These are phyloP conservation scores for Claviceps humidiphila DNA, from an alignment of 2,329 filamentous ascomycete genomes.

Conservation along the genomic window DNA sequence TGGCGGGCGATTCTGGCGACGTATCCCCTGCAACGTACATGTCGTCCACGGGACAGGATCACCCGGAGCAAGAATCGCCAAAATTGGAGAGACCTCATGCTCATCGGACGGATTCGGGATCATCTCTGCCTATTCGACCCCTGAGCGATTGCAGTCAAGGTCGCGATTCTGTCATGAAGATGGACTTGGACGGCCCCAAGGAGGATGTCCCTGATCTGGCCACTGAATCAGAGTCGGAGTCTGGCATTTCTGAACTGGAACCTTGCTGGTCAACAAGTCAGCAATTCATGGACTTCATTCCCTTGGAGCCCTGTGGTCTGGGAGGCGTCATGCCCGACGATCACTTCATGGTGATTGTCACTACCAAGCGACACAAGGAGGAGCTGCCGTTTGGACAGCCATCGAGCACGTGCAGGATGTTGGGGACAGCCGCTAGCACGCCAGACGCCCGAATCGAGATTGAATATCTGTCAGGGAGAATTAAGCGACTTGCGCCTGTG, in stretches of 20 bases:
- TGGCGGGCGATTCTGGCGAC: conserved; percentile 52
- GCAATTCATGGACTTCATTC: conserved; percentile 24
- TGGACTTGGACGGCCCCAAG: conserved; percentile 17
- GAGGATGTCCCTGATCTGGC: conserved; percentile 17
- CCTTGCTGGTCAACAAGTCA: conserved; percentile 32
- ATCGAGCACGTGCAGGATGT: not conserved
- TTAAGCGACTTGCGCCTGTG: conserved; percentile 32
- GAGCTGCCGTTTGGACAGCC: no score
- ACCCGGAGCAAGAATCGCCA: conserved; percentile 10
- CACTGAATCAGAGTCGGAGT: conserved; percentile 21
- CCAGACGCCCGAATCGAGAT: conserved; percentile 25
- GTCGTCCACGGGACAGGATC: conserved; percentile 29
- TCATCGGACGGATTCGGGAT: conserved; percentile 36
- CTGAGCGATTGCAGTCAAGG: conserved; percentile 26
- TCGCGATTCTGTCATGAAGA: conserved; percentile 11
- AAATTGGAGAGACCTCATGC: conserved; percentile 14
- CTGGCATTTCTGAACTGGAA: conserved; percentile 28
- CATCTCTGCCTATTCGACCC: conserved; percentile 34
- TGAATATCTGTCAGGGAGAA: conserved; percentile 29
- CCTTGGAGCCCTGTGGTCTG: conserved; percentile 44
- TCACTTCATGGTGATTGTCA: conserved; percentile 45
- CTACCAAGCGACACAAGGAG: conserved; percentile 29
- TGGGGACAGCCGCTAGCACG: conserved; percentile 24
- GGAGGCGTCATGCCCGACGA: conserved; percentile 50
- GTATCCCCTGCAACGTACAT: conserved; percentile 34